phyloP scores from a whole-genome alignment of 371 early-diverging fungal genomes.

The Lichtheimia corymbifera region DNA sequence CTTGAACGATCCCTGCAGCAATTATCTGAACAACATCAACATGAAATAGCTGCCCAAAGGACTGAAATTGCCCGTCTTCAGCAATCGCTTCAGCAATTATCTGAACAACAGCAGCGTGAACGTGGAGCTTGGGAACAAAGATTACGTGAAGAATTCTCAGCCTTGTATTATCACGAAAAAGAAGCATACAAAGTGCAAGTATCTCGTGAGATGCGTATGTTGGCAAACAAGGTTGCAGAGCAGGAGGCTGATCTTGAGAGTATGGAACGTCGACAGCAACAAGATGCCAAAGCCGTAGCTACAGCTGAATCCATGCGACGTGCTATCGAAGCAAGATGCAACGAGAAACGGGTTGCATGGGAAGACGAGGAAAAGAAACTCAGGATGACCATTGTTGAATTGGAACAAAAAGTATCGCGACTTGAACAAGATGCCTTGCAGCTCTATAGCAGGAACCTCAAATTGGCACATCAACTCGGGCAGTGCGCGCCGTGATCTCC shows the following conservation, averaged over 20 bases:
- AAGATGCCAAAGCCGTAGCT: conserved; percentile 3
- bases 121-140: background rate
- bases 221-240: conserved; percentile 16
- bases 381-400: conserved; percentile 7
- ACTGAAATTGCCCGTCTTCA: background rate
- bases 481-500: conserved; percentile 9
- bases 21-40: background rate
- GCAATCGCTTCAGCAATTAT: conserved; percentile 1
- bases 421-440: conserved; percentile 19
- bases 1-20: conserved; percentile 8
- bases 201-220: conserved; percentile 15
- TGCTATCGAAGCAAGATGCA: conserved; percentile 1
- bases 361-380: conserved; percentile 12
- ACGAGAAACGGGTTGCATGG: conserved; percentile 8
- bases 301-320: conserved; percentile 2
- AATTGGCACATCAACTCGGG: conserved; percentile 19
- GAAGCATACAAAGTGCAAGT: conserved; percentile 12
- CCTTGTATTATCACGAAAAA: conserved; percentile 9
- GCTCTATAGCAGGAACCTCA: conserved; percentile 18
- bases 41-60: background rate
- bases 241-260: conserved; percentile 15
- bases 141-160: conserved; percentile 1
- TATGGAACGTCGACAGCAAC: conserved; percentile 10
- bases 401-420: conserved; percentile 15
- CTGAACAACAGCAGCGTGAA: conserved; percentile 6